Conservation (phyloP, 768 basidiomycete genomes). For the Tylopilus sp. region DNA sequence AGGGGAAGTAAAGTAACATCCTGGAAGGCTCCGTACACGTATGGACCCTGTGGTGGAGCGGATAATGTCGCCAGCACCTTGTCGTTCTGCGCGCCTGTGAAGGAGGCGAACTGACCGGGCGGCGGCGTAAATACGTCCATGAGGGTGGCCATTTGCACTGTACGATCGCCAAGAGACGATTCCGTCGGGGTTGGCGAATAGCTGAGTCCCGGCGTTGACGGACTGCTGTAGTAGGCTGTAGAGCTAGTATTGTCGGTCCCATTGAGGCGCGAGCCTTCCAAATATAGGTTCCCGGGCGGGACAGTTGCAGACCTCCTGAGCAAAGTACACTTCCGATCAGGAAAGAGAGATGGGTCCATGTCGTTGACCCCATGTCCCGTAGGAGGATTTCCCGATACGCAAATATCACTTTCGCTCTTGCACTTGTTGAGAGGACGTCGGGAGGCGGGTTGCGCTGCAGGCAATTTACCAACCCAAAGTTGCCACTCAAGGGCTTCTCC, state of each 20-base stretch:
- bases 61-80: constrained; percentile 23
- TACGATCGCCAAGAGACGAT: constrained; percentile 52
- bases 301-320: constrained; percentile 44
- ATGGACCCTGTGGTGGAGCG: constrained; percentile 16
- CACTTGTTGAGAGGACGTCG: constrained; percentile 44
- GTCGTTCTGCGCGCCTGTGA: constrained; percentile 34
- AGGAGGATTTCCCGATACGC: background rate
- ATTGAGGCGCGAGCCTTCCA: constrained; percentile 8
- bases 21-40: constrained; percentile 20
- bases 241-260: constrained; percentile 22
- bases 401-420: constrained; percentile 48
- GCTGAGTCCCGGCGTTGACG: constrained; percentile 54
- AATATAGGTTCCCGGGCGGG: constrained; percentile 34
- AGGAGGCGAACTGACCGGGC: constrained; percentile 36
- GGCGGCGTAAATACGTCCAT: constrained; percentile 41
- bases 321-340: constrained; percentile 15
- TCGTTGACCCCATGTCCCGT: background rate
- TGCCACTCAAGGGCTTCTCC: constrained; percentile 86
- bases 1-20: constrained; percentile 4
- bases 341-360: constrained; percentile 2
- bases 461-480: constrained; percentile 85
- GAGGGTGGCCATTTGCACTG: constrained; percentile 53
- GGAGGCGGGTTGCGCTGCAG: constrained; percentile 31
- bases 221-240: constrained; percentile 32
- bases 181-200: constrained; percentile 62